phyloP scores from a whole-genome alignment of 257 asterid species.

The Dorcoceras hygrometricum region DNA sequence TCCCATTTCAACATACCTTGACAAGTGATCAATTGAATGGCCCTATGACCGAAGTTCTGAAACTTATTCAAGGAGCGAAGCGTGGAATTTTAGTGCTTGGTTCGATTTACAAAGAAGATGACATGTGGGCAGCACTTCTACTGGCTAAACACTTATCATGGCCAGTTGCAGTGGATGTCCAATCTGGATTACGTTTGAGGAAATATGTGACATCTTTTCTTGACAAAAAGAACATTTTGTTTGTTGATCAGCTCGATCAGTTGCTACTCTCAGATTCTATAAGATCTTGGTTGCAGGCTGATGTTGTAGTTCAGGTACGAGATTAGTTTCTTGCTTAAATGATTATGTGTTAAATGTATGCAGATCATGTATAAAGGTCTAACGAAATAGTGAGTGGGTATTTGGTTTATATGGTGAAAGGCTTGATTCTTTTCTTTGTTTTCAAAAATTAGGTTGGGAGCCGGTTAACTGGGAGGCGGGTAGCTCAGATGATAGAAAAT shows the following conservation, averaged over 20 bases:
- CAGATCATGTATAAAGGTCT: neutral
- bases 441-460: conserved; percentile 72
- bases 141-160: conserved; percentile 84
- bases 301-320: conserved; percentile 86
- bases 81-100: conserved; percentile 75
- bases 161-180: conserved; percentile 84
- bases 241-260: conserved; percentile 91
- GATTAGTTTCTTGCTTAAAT: neutral
- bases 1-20: conserved; percentile 49
- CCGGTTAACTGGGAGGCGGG: conserved; percentile 79
- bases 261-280: conserved; percentile 71
- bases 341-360: neutral
- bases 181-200: conserved; percentile 88
- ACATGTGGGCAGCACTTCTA: conserved; percentile 92
- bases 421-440: conserved; percentile 24
- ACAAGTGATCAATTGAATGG: conserved; percentile 30
- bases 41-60: conserved; percentile 51
- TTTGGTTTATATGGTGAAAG: neutral
- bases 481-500: conserved; percentile 71
- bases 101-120: conserved; percentile 80
- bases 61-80: conserved; percentile 68
- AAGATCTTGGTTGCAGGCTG: conserved; percentile 68
- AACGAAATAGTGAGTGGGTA: neutral
- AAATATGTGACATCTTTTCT: conserved; percentile 63
- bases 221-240: conserved; percentile 55